Evolutionary conservation across 2,329 filamentous ascomycete genomes (phyloP).

Genomic region (Ustilaginoidea virens): DNA sequence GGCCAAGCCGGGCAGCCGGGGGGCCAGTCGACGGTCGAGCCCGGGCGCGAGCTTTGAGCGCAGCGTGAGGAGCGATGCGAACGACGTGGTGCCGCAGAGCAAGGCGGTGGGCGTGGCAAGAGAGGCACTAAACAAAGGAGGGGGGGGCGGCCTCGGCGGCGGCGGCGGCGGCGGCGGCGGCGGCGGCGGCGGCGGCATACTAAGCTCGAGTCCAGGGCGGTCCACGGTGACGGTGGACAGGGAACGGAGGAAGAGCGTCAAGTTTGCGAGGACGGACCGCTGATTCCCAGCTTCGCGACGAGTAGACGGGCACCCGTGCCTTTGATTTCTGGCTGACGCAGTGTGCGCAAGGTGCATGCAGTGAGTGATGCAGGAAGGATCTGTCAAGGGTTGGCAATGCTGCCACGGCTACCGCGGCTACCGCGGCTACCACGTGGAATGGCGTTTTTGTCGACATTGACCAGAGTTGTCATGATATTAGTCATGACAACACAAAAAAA

Average conservation of each 20-base stretch:
- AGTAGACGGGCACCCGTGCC: too few species aligned
- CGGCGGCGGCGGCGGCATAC: conserved; percentile 17
- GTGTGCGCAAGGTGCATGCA: too few species aligned
- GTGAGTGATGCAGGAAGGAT: too few species aligned
- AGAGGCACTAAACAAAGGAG: conserved; percentile 32
- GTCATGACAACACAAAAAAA: too few species aligned
- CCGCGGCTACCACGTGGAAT: too few species aligned
- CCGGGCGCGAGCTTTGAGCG: conserved; percentile 8
- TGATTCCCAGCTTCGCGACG: too few species aligned
- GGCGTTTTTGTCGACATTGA: too few species aligned
- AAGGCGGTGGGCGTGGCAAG: conserved; percentile 44
- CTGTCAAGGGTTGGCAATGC: too few species aligned
- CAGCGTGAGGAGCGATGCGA: conserved; percentile 26
- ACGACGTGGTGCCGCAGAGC: conserved; percentile 43
- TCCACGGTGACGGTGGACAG: conserved; percentile 22
- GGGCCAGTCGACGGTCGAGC: conserved; percentile 10
- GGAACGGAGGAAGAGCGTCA: conserved; percentile 49
- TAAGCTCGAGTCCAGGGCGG: conserved; percentile 35
- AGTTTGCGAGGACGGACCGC: conserved; percentile 33
- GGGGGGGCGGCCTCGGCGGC: too few species aligned
- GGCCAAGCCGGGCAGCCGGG: conserved; percentile 8
- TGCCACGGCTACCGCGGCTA: too few species aligned
- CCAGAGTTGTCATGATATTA: too few species aligned
- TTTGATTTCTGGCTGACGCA: background rate
- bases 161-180: conserved; percentile 11